Evolutionary conservation across 441 rosid species (phyloP).

Genomic region (Erodium trifolium): DNA sequence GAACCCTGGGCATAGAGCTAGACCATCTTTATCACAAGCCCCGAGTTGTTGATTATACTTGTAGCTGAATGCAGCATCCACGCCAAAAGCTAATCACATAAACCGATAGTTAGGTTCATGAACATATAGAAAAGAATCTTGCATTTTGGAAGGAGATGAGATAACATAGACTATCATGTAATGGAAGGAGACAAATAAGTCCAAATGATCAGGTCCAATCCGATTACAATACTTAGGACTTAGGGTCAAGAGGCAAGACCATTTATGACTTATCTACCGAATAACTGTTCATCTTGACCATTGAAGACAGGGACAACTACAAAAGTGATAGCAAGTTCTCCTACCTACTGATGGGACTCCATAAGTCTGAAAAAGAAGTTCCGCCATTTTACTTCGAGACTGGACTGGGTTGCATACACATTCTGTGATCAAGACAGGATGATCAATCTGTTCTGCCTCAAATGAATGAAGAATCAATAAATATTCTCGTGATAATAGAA

Average conservation of each 20-base stretch:
- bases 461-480: slow-evolving; percentile 31
- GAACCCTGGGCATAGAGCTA: slow-evolving; percentile 79
- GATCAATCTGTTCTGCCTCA: slow-evolving; percentile 73
- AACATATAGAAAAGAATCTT: neutral
- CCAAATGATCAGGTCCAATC: neutral
- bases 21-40: slow-evolving; percentile 66
- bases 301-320: neutral
- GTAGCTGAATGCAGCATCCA: slow-evolving; percentile 91
- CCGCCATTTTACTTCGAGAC: slow-evolving; percentile 93
- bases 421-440: slow-evolving; percentile 86
- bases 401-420: slow-evolving; percentile 87
- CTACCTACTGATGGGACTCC: slow-evolving; percentile 93
- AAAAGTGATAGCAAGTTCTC: slow-evolving; percentile 2
- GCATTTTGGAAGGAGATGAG: slow-evolving; percentile 14
- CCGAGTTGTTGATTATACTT: slow-evolving; percentile 77
- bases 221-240: neutral
- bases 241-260: slow-evolving; percentile 8
- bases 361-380: slow-evolving; percentile 85
- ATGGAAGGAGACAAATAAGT: slow-evolving; percentile 9
- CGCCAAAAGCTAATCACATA: slow-evolving; percentile 57
- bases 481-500: slow-evolving; percentile 13
- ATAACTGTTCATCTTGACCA: neutral
- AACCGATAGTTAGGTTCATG: slow-evolving; percentile 13
- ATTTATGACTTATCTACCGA: neutral
- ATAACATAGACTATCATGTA: neutral